phyloP scores from a whole-genome alignment of 352 stramenopile species.

The Plasmopara halstedii region DNA sequence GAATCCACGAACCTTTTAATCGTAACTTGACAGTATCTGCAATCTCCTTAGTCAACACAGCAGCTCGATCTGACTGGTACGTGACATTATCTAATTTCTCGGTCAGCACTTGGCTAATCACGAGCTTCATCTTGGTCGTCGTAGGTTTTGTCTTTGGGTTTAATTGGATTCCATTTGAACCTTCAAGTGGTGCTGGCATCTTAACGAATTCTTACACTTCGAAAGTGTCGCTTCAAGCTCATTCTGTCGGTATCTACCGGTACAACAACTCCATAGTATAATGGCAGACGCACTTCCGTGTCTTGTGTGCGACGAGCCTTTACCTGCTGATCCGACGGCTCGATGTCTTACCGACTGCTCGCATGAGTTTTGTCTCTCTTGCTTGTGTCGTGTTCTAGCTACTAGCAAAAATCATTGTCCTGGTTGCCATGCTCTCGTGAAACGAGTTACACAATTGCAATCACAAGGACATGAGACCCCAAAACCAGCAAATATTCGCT shows the following conservation, averaged over 20 bases:
- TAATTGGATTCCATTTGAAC: constrained; percentile 36
- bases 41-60: constrained; percentile 78
- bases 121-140: constrained; percentile 76
- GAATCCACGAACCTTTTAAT: constrained; percentile 54
- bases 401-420: constrained; percentile 61
- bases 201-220: no score
- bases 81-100: constrained; percentile 55
- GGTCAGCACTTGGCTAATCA: constrained; percentile 53
- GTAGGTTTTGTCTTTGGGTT: constrained; percentile 50
- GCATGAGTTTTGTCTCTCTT: constrained; percentile 75
- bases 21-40: constrained; percentile 75
- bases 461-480: constrained; percentile 1
- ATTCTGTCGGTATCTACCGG: background rate
- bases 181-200: constrained; percentile 42
- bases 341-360: constrained; percentile 71
- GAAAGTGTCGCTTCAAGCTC: constrained; percentile 15
- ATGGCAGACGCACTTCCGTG: constrained; percentile 24
- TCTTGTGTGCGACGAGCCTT: constrained; percentile 41
- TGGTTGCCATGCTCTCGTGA: constrained; percentile 47
- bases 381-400: constrained; percentile 45
- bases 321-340: constrained; percentile 25
- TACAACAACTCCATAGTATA: background rate
- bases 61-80: constrained; percentile 73
- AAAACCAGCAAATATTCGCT: constrained; percentile 54
- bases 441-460: constrained; percentile 52